A percentile compares a stretch with the other conserved stretches of the same genome.
These are phyloP conservation scores for Quercus engelmannii DNA, from an alignment of 306 rosid genomes.

Conservation along the genomic window DNA sequence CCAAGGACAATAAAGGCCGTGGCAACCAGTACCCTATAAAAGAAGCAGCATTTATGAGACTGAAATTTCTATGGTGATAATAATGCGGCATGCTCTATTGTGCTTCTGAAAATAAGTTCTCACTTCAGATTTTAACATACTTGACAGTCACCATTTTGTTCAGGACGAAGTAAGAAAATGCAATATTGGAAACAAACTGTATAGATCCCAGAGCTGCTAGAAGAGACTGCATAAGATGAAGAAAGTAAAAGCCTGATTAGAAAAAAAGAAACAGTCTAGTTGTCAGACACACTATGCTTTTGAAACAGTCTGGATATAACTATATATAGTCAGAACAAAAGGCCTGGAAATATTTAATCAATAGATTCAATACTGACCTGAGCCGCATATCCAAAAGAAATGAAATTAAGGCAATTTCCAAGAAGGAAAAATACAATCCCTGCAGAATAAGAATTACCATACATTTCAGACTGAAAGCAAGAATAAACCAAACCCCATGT, in stretches of 20 bases:
- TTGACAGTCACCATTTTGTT: constrained; percentile 90
- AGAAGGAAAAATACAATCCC: constrained; percentile 80
- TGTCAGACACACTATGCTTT: background rate
- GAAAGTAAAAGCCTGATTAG: constrained; percentile 1
- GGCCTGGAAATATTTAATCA: constrained; percentile 1
- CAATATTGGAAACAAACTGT: constrained; percentile 95
- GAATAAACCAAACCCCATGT: constrained; percentile 12
- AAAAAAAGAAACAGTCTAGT: background rate
- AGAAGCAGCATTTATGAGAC: constrained; percentile 15
- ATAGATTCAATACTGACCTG: constrained; percentile 51
- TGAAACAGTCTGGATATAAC: constrained; percentile 9
- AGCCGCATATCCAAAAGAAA: constrained; percentile 97
- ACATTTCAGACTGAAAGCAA: constrained; percentile 7
- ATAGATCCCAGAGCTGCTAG: constrained; percentile 98
- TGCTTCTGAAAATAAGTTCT: constrained; percentile 21
- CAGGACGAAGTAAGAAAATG: constrained; percentile 92
- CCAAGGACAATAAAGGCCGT: constrained; percentile 97
- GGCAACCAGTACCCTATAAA: constrained; percentile 86
- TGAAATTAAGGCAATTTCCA: constrained; percentile 87
- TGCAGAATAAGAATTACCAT: constrained; percentile 31
- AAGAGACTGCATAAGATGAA: constrained; percentile 65
- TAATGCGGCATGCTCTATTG: background rate
- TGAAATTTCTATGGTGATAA: constrained; percentile 2
- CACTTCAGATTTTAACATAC: constrained; percentile 54
- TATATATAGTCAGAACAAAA: background rate